Percentiles rank a stretch among this genome's conserved stretches.
These are phyloP conservation scores for Amyloporia xantha DNA, from an alignment of 768 basidiomycete genomes.

Conservation along the genomic window DNA sequence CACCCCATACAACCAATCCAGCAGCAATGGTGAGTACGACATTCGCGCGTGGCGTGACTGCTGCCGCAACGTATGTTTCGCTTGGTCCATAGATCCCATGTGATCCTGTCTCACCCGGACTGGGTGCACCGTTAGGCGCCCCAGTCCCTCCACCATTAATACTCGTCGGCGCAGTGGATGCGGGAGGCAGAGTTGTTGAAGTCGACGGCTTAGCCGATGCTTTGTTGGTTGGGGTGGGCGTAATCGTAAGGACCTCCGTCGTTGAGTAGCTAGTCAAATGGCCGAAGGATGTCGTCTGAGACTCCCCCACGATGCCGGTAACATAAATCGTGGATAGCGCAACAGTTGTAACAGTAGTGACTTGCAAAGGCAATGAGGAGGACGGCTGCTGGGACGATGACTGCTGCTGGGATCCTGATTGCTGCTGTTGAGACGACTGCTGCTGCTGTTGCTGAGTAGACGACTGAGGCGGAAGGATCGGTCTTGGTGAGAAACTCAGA, in stretches of 20 bases:
- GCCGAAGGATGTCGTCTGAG: constrained; percentile 16
- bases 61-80: constrained; percentile 59
- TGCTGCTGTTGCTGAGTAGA: neutral
- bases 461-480: constrained; percentile 4
- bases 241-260: constrained; percentile 41
- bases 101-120: constrained; percentile 43
- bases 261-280: constrained; percentile 20
- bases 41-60: constrained; percentile 39
- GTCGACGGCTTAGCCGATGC: constrained; percentile 21
- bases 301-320: neutral
- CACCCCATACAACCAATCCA: constrained; percentile 44
- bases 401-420: constrained; percentile 5
- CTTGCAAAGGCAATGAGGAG: neutral
- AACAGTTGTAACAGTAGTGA: constrained; percentile 27
- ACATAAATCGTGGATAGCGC: constrained; percentile 20
- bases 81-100: constrained; percentile 57
- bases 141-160: constrained; percentile 45
- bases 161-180: constrained; percentile 54
- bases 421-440: constrained; percentile 1
- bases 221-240: constrained; percentile 24
- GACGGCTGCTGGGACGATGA: constrained; percentile 4
- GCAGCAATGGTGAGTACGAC: constrained; percentile 36
- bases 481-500: constrained; percentile 15
- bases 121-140: constrained; percentile 47
- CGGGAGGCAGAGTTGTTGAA: constrained; percentile 34